Conservation (phyloP, 192 early-diverging fungal species). For the Coemansia sp. region DNA sequence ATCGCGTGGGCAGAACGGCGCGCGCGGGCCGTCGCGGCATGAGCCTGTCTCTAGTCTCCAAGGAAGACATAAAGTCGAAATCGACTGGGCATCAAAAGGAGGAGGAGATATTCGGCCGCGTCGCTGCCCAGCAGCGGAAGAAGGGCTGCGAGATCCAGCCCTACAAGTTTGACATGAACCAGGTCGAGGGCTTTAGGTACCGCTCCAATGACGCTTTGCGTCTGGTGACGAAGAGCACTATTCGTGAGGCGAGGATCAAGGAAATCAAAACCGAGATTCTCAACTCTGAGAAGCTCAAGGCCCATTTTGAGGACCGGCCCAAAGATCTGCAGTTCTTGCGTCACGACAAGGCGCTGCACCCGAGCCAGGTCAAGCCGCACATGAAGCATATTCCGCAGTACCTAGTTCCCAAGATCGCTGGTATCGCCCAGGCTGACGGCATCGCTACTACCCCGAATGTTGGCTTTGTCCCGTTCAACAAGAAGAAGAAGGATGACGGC, state of each 20-base stretch:
- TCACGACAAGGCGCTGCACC: constrained; percentile 89
- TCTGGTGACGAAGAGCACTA: constrained; percentile 71
- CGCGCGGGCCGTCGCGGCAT: constrained; percentile 90
- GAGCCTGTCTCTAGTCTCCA: constrained; percentile 83
- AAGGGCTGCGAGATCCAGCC: constrained; percentile 64
- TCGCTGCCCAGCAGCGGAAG: constrained; percentile 70
- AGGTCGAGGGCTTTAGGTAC: constrained; percentile 92
- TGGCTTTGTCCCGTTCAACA: constrained; percentile 58
- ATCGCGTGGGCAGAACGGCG: constrained; percentile 95
- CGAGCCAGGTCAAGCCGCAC: constrained; percentile 80
- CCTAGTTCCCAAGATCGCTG: constrained; percentile 81
- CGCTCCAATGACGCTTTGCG: constrained; percentile 85
- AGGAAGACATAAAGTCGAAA: constrained; percentile 50
- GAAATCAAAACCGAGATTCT: constrained; percentile 95
- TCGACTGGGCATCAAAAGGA: constrained; percentile 54
- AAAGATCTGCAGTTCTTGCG: constrained; percentile 88
- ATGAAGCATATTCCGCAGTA: constrained; percentile 95
- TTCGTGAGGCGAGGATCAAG: constrained; percentile 92
- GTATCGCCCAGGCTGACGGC: constrained; percentile 49
- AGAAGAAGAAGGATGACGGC: constrained; percentile 21
- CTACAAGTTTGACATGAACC: constrained; percentile 88
- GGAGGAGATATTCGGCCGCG: constrained; percentile 72
- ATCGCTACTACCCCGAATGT: constrained; percentile 40
- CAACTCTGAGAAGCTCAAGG: constrained; percentile 93
- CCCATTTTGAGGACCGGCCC: constrained; percentile 97